A percentile compares a stretch with the other conserved stretches of the same genome.
Evolutionary conservation across 371 early-diverging fungal species (phyloP).

Genomic region (Mortierella sp.): DNA sequence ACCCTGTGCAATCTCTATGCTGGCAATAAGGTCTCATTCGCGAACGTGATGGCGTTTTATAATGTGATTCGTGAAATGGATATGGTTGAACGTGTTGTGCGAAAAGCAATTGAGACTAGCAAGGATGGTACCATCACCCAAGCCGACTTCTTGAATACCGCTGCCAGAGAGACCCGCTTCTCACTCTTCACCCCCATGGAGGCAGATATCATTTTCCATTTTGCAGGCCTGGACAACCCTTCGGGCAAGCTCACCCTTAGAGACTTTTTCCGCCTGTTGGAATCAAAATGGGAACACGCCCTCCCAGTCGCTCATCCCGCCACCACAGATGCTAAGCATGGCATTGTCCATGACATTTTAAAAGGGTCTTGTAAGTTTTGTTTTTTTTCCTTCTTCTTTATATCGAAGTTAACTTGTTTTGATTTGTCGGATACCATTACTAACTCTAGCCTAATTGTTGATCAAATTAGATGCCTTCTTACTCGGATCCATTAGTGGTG

Average conservation of each 20-base stretch:
- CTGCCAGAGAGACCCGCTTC: slow-evolving; percentile 70
- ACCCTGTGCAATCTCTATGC: slow-evolving; percentile 71
- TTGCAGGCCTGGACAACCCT: slow-evolving; percentile 76
- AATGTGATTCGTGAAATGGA: slow-evolving; percentile 81
- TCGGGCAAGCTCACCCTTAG: slow-evolving; percentile 65
- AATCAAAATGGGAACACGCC: slow-evolving; percentile 72
- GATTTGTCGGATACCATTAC: background rate
- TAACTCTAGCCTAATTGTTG: too few species aligned
- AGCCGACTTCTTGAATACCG: slow-evolving; percentile 72
- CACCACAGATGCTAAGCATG: slow-evolving; percentile 40
- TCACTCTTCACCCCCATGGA: slow-evolving; percentile 87
- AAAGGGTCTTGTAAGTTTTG: slow-evolving; percentile 60
- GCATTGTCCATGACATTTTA: slow-evolving; percentile 46
- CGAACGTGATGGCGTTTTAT: slow-evolving; percentile 79
- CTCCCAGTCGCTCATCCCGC: slow-evolving; percentile 24
- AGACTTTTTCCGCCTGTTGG: slow-evolving; percentile 76
- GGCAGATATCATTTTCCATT: slow-evolving; percentile 84
- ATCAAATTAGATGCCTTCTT: slow-evolving; percentile 74
- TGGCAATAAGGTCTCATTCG: slow-evolving; percentile 72
- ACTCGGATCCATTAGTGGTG: slow-evolving; percentile 95
- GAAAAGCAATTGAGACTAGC: slow-evolving; percentile 66
- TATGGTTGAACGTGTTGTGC: slow-evolving; percentile 76
- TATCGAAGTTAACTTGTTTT: too few species aligned
- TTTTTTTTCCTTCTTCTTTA: background rate
- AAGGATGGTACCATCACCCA: slow-evolving; percentile 71